Conservation (phyloP, 306 rosid genomes). For the Malus domestica region ASM211411v1 NC_041798.1:7821501-7822000, state of each 20-base stretch:
- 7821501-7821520: too few relatives aligned
- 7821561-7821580: too few relatives aligned
- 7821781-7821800: not conserved
- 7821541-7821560: too few relatives aligned
- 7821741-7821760: not conserved
- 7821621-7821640: too few relatives aligned
- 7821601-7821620: too few relatives aligned
- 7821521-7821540: too few relatives aligned
- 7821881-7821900: not conserved
- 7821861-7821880: conserved; percentile 18
- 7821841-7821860: conserved; percentile 12
- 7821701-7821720: not conserved
- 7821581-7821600: too few relatives aligned
- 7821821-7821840: conserved; percentile 21
- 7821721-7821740: not conserved
- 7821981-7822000: not conserved
- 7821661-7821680: not conserved
- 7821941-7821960: not conserved
- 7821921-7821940: conserved; percentile 34
- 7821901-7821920: not conserved
- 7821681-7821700: not conserved
- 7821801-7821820: not conserved
- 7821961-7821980: conserved; percentile 14
- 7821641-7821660: too few relatives aligned
- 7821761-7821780: not conserved